A percentile compares a stretch with the other conserved stretches of the same genome.
Conservation (phyloP, 2,329 filamentous ascomycete species). For the Thielaviopsis musarum region DNA sequence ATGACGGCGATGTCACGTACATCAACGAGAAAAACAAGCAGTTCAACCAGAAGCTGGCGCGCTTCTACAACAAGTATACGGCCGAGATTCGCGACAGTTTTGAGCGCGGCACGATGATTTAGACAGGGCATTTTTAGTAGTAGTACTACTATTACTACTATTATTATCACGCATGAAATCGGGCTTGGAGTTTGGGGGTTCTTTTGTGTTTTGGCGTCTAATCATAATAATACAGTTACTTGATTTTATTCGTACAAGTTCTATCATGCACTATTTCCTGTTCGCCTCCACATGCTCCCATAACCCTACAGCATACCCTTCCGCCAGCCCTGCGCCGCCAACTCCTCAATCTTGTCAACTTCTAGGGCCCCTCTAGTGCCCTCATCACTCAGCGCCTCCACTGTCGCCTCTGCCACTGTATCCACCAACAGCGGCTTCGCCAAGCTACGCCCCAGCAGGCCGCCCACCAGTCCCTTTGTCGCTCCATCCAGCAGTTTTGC, state of each 20-base stretch:
- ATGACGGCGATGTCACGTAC: slow-evolving; percentile 86
- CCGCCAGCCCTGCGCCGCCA: slow-evolving; percentile 74
- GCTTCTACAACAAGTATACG: slow-evolving; percentile 99
- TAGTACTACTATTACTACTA: slow-evolving; percentile 8
- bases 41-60: slow-evolving; percentile 91
- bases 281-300: neutral
- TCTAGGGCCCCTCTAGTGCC: slow-evolving; percentile 59
- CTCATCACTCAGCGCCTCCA: slow-evolving; percentile 69
- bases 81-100: slow-evolving; percentile 94
- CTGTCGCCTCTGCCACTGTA: slow-evolving; percentile 70
- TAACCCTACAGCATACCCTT: slow-evolving; percentile 61
- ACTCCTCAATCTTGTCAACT: slow-evolving; percentile 59
- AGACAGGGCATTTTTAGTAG: slow-evolving; percentile 19
- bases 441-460: slow-evolving; percentile 63
- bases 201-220: neutral
- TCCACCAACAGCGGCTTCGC: slow-evolving; percentile 74
- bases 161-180: slow-evolving; percentile 2
- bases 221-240: neutral
- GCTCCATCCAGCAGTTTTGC: slow-evolving; percentile 62
- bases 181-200: slow-evolving; percentile 9
- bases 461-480: slow-evolving; percentile 58
- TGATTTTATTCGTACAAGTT: neutral
- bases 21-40: slow-evolving; percentile 99
- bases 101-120: slow-evolving; percentile 93
- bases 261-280: no score